Percentiles rank a stretch among this genome's conserved stretches.
These are phyloP conservation scores for Fusarium neocosmosporiellum DNA, from an alignment of 2,329 filamentous ascomycete species.

Conservation along the genomic window DNA sequence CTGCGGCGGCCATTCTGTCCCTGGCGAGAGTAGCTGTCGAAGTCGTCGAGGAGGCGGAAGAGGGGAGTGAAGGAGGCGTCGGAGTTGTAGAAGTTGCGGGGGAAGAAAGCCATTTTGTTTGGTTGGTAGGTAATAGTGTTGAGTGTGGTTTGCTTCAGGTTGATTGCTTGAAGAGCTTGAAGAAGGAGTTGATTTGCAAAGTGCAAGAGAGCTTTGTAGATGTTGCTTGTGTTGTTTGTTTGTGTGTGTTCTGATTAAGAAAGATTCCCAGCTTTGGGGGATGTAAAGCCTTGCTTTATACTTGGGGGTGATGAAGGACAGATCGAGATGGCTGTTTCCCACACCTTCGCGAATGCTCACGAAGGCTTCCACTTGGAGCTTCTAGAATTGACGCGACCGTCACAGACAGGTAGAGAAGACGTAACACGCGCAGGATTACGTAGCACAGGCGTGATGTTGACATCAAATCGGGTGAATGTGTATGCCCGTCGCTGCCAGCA, in stretches of 20 bases:
- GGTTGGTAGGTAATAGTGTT: constrained; percentile 38
- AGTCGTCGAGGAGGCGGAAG: constrained; percentile 74
- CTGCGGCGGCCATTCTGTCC: constrained; percentile 37
- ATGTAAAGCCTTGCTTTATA: constrained; percentile 47
- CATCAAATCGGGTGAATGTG: constrained; percentile 28
- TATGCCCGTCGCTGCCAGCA: constrained; percentile 12
- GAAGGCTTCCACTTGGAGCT: constrained; percentile 28
- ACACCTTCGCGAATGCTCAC: constrained; percentile 31
- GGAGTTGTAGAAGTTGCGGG: constrained; percentile 61
- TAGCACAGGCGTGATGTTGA: constrained; percentile 7
- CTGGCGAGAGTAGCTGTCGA: constrained; percentile 66
- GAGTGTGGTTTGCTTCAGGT: constrained; percentile 40
- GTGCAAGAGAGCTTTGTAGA: constrained; percentile 28
- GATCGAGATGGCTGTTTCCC: constrained; percentile 26
- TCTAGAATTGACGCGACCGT: constrained; percentile 40
- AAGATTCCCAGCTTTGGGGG: constrained; percentile 18
- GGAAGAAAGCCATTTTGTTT: constrained; percentile 70
- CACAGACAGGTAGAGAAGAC: constrained; percentile 10
- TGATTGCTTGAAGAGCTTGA: constrained; percentile 38
- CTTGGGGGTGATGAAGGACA: constrained; percentile 11
- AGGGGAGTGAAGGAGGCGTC: constrained; percentile 67
- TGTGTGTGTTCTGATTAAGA: constrained; percentile 45
- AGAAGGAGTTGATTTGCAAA: constrained; percentile 38
- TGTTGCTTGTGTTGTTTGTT: constrained; percentile 39
- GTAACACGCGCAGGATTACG: constrained; percentile 20